Evolutionary conservation across 768 basidiomycete genomes (phyloP), one percentile per base, ranked within the genome.

Genomic region (Boletus tomentosulus): DNA sequence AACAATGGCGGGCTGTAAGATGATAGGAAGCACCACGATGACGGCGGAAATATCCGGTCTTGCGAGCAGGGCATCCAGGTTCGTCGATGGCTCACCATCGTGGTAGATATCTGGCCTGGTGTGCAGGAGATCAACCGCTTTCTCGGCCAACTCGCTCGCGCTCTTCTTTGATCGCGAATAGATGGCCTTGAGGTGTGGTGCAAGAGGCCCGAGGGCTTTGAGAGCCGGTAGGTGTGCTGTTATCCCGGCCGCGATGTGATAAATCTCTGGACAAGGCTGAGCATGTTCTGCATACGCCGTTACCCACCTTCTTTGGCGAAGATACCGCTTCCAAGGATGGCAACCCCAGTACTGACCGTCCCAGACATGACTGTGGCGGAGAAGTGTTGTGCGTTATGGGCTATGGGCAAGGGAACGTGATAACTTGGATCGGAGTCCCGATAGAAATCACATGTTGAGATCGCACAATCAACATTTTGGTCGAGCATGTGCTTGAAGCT

Each of bases 141-240:
- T 72, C 6, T 70, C 67, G 4, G 84, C 76, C 48, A 88, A 70
- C 33, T 79, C 78, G 12, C 71, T 66, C 1, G 85, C 79, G 53
- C 81, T 83, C 65, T 77, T 78, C 59, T 79, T 70, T 1, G 89
- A 89, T 55, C 91, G 81, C 11, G 91, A 94, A 75, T 92, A 94
- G 51, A 94, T 76, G 1, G 90, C 91, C 59, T 76, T 83, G 49
- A 85, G 71, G 48, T 71, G 66, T 48, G 74, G 76, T 33, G 76
- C 74, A 24, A 74, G 66, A 55, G 66, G 62, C 10, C 78, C 79
- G 47, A 88, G 75, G 2, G 71, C 67, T 24, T 77, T 77, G 48
- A 93, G 76, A 16, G 86, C 84, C 35, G 91, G 91, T n/a, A 93
- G 75, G 69, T 95, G 87, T 27, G 89, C 89, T 84, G 71, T 59